phyloP scores from a whole-genome alignment of 1,284 basidiomycete genomes.

The Marasmius tenuissimus region DNA sequence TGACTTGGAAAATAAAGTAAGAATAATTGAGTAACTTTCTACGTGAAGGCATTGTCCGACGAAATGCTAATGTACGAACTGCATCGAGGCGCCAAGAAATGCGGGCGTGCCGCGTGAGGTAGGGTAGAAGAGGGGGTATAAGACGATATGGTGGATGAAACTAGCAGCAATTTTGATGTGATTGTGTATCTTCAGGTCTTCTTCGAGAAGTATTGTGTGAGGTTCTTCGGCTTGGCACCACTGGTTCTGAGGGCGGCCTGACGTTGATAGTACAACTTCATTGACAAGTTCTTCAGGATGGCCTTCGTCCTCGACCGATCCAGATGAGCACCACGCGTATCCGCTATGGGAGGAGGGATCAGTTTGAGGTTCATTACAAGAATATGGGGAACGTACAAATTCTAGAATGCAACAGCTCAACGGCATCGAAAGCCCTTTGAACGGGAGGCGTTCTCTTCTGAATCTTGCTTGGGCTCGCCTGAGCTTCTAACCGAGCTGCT shows the following conservation, averaged over 20 bases:
- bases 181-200: background rate
- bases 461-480: slow-evolving; percentile 6
- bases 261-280: slow-evolving; percentile 11
- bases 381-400: slow-evolving; percentile 6
- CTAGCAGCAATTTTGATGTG: background rate
- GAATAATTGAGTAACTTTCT: no score
- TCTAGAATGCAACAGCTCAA: slow-evolving; percentile 7
- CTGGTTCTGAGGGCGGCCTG: slow-evolving; percentile 1
- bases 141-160: no score
- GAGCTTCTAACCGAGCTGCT: background rate
- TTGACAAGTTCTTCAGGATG: slow-evolving; percentile 9
- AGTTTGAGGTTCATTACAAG: background rate
- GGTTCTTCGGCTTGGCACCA: background rate
- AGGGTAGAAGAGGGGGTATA: background rate
- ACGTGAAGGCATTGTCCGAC: no score
- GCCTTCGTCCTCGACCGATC: slow-evolving; percentile 12
- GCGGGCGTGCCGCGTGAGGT: no score
- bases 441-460: slow-evolving; percentile 5
- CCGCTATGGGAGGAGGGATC: background rate
- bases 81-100: no score
- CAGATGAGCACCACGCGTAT: slow-evolving; percentile 6
- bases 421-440: background rate
- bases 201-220: background rate
- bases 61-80: no score
- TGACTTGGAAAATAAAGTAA: no score